A percentile compares a stretch with the other conserved stretches of the same genome.
phyloP scores from a whole-genome alignment of 495 filamentous ascomycete species.

The Lichenothelia convexa region DNA sequence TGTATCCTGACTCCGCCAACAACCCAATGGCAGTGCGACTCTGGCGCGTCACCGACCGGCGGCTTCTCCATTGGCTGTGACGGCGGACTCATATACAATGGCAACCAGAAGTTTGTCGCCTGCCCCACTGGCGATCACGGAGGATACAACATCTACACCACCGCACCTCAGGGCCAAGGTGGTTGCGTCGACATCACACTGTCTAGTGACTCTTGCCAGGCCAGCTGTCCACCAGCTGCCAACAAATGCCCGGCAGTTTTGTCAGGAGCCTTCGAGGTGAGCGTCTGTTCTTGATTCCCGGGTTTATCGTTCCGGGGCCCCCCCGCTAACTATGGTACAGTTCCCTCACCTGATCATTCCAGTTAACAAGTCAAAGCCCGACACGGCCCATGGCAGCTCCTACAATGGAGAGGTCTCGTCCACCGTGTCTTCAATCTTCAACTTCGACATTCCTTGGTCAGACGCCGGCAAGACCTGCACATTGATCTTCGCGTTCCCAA shows the following conservation, averaged over 20 bases:
- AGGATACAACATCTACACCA: slow-evolving; percentile 14
- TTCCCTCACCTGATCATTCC: slow-evolving; percentile 18
- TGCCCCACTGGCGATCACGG: slow-evolving; percentile 15
- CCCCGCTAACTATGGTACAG: background rate
- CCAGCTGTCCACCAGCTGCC: background rate
- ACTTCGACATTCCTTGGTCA: slow-evolving; percentile 16
- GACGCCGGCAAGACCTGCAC: slow-evolving; percentile 17
- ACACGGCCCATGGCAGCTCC: slow-evolving; percentile 12
- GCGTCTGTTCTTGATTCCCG: background rate
- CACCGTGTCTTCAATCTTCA: slow-evolving; percentile 16
- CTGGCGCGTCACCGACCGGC: slow-evolving; percentile 21
- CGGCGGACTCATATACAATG: slow-evolving; percentile 7
- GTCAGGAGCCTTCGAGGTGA: background rate
- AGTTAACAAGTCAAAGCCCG: slow-evolving; percentile 10
- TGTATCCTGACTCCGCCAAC: slow-evolving; percentile 40
- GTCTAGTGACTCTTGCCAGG: slow-evolving; percentile 4
- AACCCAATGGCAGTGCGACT: slow-evolving; percentile 48
- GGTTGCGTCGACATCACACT: slow-evolving; percentile 10
- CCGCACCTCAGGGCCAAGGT: slow-evolving; percentile 5
- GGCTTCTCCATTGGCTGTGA: slow-evolving; percentile 18
- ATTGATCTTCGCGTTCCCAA: slow-evolving; percentile 17
- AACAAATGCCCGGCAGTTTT: background rate
- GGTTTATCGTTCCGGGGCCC: background rate
- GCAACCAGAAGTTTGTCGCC: slow-evolving; percentile 4
- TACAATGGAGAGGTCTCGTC: slow-evolving; percentile 12